Conservation (phyloP, 179 eudicot species). For the Gypsophila paniculata region DNA sequence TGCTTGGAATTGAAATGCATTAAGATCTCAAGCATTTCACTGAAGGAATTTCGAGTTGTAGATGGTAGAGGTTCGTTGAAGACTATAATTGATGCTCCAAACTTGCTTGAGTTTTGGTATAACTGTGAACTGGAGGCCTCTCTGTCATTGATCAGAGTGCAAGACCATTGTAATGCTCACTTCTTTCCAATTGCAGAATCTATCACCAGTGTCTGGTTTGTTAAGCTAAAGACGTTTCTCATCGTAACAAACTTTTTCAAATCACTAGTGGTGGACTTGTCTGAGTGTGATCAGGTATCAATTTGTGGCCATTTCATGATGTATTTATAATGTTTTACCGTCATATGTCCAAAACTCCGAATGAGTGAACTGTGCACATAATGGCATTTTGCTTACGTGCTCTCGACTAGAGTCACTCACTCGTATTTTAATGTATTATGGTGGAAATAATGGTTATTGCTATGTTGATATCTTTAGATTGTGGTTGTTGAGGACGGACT, state of each 20-base stretch:
- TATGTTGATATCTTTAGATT: not conserved
- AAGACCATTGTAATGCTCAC: not conserved
- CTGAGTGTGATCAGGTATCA: not conserved
- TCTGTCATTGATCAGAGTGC: not conserved
- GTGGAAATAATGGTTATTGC: not conserved
- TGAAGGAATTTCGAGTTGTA: not conserved
- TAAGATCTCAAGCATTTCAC: constrained; percentile 9
- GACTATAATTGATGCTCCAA: constrained; percentile 9
- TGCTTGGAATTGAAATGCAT: not conserved
- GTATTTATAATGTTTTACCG: not conserved
- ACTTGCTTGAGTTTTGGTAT: constrained; percentile 6
- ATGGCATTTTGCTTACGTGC: not conserved
- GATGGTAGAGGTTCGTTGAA: not conserved
- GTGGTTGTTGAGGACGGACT: not conserved
- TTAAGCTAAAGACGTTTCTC: constrained; percentile 10
- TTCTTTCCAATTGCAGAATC: not conserved
- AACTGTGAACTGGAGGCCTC: not conserved
- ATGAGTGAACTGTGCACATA: constrained; percentile 1
- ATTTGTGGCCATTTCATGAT: not conserved
- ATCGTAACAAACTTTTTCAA: not conserved
- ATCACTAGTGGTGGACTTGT: not conserved
- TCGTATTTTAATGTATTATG: not conserved
- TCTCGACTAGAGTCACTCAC: not conserved
- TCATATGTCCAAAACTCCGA: not conserved
- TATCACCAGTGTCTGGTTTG: not conserved